phyloP scores from a whole-genome alignment of 2,329 filamentous ascomycete species.

The Penicillium sp. region DNA sequence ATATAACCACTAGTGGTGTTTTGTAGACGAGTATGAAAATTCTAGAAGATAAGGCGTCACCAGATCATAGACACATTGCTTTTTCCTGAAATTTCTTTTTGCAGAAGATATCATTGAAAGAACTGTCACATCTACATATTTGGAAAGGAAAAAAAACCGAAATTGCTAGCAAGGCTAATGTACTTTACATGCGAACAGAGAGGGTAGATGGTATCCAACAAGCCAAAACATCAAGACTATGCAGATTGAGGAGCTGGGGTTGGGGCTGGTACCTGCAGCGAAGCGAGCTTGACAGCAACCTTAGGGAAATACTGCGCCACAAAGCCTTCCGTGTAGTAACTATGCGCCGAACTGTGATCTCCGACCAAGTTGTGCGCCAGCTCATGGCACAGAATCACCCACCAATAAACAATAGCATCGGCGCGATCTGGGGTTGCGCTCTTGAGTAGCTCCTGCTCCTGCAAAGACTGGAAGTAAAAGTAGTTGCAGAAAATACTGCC shows the following conservation, averaged over 20 bases:
- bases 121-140: neutral
- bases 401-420: conserved; percentile 84
- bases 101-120: neutral
- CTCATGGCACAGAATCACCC: conserved; percentile 93
- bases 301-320: conserved; percentile 73
- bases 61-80: neutral
- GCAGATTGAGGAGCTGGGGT: neutral
- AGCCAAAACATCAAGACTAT: neutral
- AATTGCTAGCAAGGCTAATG: neutral
- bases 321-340: conserved; percentile 80
- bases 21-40: neutral
- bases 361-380: conserved; percentile 88
- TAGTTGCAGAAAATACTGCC: conserved; percentile 94
- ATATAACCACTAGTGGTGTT: neutral
- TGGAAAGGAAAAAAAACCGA: neutral
- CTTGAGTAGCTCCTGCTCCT: conserved; percentile 54
- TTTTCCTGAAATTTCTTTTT: neutral
- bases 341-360: conserved; percentile 75
- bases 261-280: conserved; percentile 5
- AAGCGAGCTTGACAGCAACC: conserved; percentile 59
- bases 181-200: neutral
- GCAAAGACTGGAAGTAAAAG: conserved; percentile 78
- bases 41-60: neutral
- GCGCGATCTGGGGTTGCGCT: conserved; percentile 50
- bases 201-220: conserved; percentile 11